Percentiles rank a stretch among this genome's conserved stretches.
Evolutionary conservation across 805 yeast genomes (phyloP).

Genomic region (Candida parachauliodes): DNA sequence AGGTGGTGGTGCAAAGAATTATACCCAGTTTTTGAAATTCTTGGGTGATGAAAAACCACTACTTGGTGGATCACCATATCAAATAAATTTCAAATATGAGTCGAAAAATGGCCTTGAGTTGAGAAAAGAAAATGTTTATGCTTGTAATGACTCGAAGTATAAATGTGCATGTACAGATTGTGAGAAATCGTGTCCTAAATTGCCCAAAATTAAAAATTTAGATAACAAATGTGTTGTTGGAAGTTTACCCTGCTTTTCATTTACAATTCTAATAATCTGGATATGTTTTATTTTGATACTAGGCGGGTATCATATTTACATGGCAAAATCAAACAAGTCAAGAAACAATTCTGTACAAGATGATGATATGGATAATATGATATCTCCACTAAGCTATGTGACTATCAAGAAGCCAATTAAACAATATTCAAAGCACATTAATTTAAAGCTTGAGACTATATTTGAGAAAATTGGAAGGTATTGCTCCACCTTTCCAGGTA

Average conservation of each 20-base stretch:
- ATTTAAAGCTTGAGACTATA: slow-evolving; percentile 17
- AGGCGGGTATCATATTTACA: slow-evolving; percentile 37
- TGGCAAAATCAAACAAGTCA: slow-evolving; percentile 17
- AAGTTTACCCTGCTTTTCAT: slow-evolving; percentile 68
- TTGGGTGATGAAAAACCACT: slow-evolving; percentile 92
- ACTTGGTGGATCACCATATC: slow-evolving; percentile 94
- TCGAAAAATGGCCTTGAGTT: slow-evolving; percentile 15
- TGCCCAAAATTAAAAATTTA: slow-evolving; percentile 44
- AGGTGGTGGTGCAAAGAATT: slow-evolving; percentile 93
- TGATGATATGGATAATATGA: slow-evolving; percentile 14
- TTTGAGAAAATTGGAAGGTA: slow-evolving; percentile 52
- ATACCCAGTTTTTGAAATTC: slow-evolving; percentile 72
- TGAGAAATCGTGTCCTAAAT: slow-evolving; percentile 68
- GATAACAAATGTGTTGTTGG: slow-evolving; percentile 52
- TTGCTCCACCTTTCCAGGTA: slow-evolving; percentile 60
- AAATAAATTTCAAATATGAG: slow-evolving; percentile 69
- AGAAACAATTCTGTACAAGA: slow-evolving; percentile 3
- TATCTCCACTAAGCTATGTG: slow-evolving; percentile 15
- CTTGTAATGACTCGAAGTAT: slow-evolving; percentile 64
- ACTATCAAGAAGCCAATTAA: slow-evolving; percentile 9
- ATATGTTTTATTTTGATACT: slow-evolving; percentile 31
- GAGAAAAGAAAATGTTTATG: slow-evolving; percentile 27
- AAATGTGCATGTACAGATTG: slow-evolving; percentile 93
- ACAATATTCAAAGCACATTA: slow-evolving; percentile 3
- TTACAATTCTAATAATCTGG: slow-evolving; percentile 55